Conservation (phyloP, 441 rosid species). For the Bruguiera hainesii region DNA sequence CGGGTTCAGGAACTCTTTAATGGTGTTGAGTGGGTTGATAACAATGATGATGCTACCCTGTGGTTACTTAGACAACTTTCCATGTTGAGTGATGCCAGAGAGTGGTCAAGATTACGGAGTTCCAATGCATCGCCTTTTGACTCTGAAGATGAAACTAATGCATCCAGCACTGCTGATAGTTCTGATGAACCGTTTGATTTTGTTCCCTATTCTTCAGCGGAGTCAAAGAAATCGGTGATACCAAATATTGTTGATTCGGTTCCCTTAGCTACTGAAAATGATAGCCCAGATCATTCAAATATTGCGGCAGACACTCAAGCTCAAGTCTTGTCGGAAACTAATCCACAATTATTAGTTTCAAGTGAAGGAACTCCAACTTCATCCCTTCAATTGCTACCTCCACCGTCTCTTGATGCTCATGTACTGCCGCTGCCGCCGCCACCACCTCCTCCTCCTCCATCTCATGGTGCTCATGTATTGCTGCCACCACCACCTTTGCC, state of each 20-base stretch:
- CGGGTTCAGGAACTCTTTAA: slow-evolving; percentile 94
- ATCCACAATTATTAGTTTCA: slow-evolving; percentile 27
- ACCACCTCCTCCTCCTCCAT: slow-evolving; percentile 21
- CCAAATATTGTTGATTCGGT: slow-evolving; percentile 25
- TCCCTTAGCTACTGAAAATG: slow-evolving; percentile 37
- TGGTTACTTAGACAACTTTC: slow-evolving; percentile 95
- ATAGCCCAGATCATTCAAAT: slow-evolving; percentile 35
- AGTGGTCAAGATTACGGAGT: slow-evolving; percentile 66
- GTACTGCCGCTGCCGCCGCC: slow-evolving; percentile 15
- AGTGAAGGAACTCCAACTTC: slow-evolving; percentile 25
- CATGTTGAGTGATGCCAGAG: slow-evolving; percentile 77
- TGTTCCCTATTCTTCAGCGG: slow-evolving; percentile 37
- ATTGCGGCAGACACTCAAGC: slow-evolving; percentile 33
- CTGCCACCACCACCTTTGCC: too few species aligned
- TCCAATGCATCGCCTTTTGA: slow-evolving; percentile 64
- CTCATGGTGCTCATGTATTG: not conserved
- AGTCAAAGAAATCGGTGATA: slow-evolving; percentile 18
- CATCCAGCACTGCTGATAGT: slow-evolving; percentile 91
- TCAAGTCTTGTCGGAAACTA: slow-evolving; percentile 30
- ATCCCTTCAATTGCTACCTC: slow-evolving; percentile 27
- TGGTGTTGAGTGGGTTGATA: slow-evolving; percentile 83
- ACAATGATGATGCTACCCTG: slow-evolving; percentile 80
- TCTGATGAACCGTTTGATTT: slow-evolving; percentile 83
- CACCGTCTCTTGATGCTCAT: slow-evolving; percentile 6
- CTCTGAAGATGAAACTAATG: slow-evolving; percentile 90